A percentile compares a stretch with the other conserved stretches of the same genome.
These are phyloP conservation scores for Yamadazyma sp. DNA, from an alignment of 805 yeast species.

Conservation along the genomic window DNA sequence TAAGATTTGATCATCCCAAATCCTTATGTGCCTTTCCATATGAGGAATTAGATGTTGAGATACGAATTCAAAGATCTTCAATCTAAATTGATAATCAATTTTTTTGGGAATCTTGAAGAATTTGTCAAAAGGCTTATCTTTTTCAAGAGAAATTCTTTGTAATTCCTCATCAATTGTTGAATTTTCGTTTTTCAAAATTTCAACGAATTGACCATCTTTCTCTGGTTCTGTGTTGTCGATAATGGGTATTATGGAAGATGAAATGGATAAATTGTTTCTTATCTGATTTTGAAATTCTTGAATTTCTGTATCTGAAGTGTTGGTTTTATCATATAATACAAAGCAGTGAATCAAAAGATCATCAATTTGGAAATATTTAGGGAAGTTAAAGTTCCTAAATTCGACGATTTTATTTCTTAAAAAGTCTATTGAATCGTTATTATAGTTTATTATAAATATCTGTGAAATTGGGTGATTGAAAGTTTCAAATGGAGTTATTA, in stretches of 20 bases:
- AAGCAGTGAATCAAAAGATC: slow-evolving; percentile 50
- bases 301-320: slow-evolving; percentile 35
- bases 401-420: slow-evolving; percentile 56
- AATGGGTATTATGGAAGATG: slow-evolving; percentile 22
- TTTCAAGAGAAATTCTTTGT: slow-evolving; percentile 28
- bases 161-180: slow-evolving; percentile 51
- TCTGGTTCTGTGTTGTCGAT: background rate
- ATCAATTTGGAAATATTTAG: slow-evolving; percentile 64
- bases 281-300: slow-evolving; percentile 25
- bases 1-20: slow-evolving; percentile 83
- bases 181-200: slow-evolving; percentile 23
- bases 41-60: slow-evolving; percentile 63
- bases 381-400: slow-evolving; percentile 49
- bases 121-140: slow-evolving; percentile 4
- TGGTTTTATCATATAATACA: slow-evolving; percentile 25
- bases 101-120: slow-evolving; percentile 27
- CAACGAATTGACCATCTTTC: slow-evolving; percentile 6
- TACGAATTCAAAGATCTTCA: slow-evolving; percentile 46
- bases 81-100: slow-evolving; percentile 38
- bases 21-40: slow-evolving; percentile 76
- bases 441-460: slow-evolving; percentile 57
- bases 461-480: slow-evolving; percentile 85
- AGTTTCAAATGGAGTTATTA: slow-evolving; percentile 74
- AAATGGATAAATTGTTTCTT: slow-evolving; percentile 22
- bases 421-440: slow-evolving; percentile 48